A percentile compares a stretch with the other conserved stretches of the same genome.
phyloP scores from a whole-genome alignment of 495 filamentous ascomycete species.

The Trichoderma gamsii region DNA sequence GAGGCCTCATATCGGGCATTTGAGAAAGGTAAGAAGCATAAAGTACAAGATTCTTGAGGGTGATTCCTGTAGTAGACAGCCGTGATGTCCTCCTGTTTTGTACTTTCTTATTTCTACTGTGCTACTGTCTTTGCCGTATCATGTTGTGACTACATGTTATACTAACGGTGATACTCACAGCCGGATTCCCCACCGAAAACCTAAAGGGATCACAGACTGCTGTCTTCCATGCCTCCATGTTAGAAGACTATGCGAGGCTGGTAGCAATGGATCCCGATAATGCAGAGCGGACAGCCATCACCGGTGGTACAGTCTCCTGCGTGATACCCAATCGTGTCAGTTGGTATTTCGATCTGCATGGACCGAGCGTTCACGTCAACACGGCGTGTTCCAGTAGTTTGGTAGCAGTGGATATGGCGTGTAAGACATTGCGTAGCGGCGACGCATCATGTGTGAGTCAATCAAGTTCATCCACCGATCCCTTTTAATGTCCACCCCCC shows the following conservation, averaged over 20 bases:
- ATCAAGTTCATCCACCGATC: neutral
- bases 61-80: too few species aligned
- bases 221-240: slow-evolving; percentile 28
- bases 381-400: slow-evolving; percentile 65
- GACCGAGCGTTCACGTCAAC: slow-evolving; percentile 23
- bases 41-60: too few species aligned
- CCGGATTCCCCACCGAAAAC: slow-evolving; percentile 25
- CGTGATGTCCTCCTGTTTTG: neutral
- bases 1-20: slow-evolving; percentile 49
- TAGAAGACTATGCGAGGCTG: slow-evolving; percentile 28
- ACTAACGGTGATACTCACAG: slow-evolving; percentile 9
- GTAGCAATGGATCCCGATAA: slow-evolving; percentile 26
- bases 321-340: slow-evolving; percentile 50
- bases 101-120: neutral
- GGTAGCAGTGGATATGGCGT: slow-evolving; percentile 55
- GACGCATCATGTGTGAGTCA: slow-evolving; percentile 22
- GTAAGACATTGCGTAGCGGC: slow-evolving; percentile 57
- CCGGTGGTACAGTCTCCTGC: slow-evolving; percentile 28
- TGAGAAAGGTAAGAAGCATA: slow-evolving; percentile 34
- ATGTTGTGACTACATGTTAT: too few species aligned
- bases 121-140: neutral
- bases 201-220: slow-evolving; percentile 23
- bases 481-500: neutral
- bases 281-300: slow-evolving; percentile 20
- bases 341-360: slow-evolving; percentile 35